Conservation (phyloP, 352 stramenopile genomes). For the Globisporangium heterothallicum region DNA sequence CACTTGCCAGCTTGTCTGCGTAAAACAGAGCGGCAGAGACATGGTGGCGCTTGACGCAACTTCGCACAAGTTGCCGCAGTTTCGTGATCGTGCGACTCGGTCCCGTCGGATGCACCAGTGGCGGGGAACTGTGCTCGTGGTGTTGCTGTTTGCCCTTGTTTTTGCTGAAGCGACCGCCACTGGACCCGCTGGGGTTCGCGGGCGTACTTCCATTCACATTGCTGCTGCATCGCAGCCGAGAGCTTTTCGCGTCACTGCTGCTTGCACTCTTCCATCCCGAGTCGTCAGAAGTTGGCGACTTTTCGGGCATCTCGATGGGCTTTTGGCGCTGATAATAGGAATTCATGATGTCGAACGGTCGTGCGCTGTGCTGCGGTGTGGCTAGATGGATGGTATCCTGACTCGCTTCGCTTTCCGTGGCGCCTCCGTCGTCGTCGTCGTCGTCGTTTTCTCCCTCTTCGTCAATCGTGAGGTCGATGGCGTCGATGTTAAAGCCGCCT, state of each 20-base stretch:
- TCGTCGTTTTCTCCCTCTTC: slow-evolving; percentile 11
- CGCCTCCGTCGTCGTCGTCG: slow-evolving; percentile 1
- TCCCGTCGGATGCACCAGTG: slow-evolving; percentile 4
- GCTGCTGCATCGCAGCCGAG: slow-evolving; percentile 13
- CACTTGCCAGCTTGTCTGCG: slow-evolving; percentile 63
- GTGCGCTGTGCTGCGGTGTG: background rate
- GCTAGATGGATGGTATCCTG: background rate
- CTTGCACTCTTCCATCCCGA: slow-evolving; percentile 11
- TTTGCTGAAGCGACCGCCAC: background rate
- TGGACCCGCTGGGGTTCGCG: no score
- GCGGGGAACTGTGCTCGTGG: background rate
- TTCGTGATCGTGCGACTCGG: slow-evolving; percentile 17
- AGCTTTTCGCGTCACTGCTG: slow-evolving; percentile 11
- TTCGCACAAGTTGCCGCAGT: slow-evolving; percentile 38
- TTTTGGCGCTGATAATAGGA: slow-evolving; percentile 10
- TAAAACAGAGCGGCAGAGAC: slow-evolving; percentile 63
- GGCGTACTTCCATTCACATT: slow-evolving; percentile 17
- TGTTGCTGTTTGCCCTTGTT: background rate
- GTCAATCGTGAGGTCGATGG: slow-evolving; percentile 17
- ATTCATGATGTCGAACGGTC: slow-evolving; percentile 6
- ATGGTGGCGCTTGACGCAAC: slow-evolving; percentile 50
- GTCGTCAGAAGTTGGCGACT: slow-evolving; percentile 9
- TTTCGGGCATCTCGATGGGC: slow-evolving; percentile 6
- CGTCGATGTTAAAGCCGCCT: slow-evolving; percentile 11
- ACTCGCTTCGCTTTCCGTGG: slow-evolving; percentile 1